phyloP scores from a whole-genome alignment of 768 basidiomycete genomes.

The Mycena epipterygia region DNA sequence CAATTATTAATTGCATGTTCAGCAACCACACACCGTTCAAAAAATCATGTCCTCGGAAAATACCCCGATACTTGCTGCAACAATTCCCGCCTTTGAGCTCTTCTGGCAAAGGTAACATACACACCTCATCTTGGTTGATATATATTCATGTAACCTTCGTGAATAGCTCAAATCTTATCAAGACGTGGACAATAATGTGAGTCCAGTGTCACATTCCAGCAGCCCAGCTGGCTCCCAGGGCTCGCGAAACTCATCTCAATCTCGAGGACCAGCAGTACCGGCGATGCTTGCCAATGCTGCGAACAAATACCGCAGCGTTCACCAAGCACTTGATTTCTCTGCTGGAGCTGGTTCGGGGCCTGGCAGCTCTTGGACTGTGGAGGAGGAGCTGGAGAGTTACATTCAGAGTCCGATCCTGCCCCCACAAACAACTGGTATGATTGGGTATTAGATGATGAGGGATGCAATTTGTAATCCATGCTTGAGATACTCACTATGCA shows the following conservation, averaged over 20 bases:
- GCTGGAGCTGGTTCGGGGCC: constrained; percentile 10
- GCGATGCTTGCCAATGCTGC: not conserved
- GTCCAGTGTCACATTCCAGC: not conserved
- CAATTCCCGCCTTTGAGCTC: too few species aligned
- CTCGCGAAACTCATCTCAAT: constrained; percentile 12
- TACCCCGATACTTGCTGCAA: too few species aligned
- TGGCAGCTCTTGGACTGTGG: constrained; percentile 12
- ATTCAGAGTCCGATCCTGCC: constrained; percentile 5
- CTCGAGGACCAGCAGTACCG: not conserved
- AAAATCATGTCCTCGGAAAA: too few species aligned
- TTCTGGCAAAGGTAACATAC: too few species aligned
- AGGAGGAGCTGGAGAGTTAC: constrained; percentile 7
- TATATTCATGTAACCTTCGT: too few species aligned
- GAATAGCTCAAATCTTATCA: too few species aligned
- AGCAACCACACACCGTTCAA: too few species aligned
- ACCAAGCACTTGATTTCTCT: constrained; percentile 3
- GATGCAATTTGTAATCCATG: not conserved
- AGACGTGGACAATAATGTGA: not conserved
- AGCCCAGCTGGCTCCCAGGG: constrained; percentile 12
- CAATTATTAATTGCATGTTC: too few species aligned
- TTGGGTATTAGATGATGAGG: constrained; percentile 1
- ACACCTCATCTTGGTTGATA: too few species aligned
- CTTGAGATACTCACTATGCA: not conserved
- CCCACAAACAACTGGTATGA: not conserved
- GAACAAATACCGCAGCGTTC: constrained; percentile 9